Evolutionary conservation across 2,329 filamentous ascomycete species (phyloP), one percentile per base, ranked within the genome.

Genomic region (Fusarium dlaminii): DNA sequence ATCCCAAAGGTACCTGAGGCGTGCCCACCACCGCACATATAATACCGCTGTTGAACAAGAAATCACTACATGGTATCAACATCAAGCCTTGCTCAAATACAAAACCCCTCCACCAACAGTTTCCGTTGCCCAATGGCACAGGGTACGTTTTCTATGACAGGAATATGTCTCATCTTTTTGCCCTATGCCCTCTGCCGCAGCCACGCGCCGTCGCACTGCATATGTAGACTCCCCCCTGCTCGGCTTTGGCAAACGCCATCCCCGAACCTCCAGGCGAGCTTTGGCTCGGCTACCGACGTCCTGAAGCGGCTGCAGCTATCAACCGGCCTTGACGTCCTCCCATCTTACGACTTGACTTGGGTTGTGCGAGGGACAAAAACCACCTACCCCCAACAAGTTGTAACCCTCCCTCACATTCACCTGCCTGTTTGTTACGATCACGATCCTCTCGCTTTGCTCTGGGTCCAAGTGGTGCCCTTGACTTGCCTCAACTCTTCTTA

Each of bases 271-370:
- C 68, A 60, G 56, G 73, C 73, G 75, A 77, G 65, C 49, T 63
- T 73, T 66, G 67, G 73, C 75, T 77, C 75, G 75, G 75, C 70
- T 77, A 77, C 75, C 75, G 75, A 77, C 66, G 59, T 65, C 66
- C 70, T 67, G 63, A 65, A 56, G 60, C 63, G 70, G 65, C 45
- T 51, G 59, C 61, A 67, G 65, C 45, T 67, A 66, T 74, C 63
- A 61, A 62, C 63, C 61, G 42, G 46, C 45, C n/a, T 48, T 36
- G 40, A 49, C 59, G 57, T 57, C 72, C 64, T 59, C 62, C 55
- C 68, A 72, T 73, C 73, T 75, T 73, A 66, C 68, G 64, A 77
- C 64, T 51, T 61, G 54, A 40, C 54, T 61, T 68, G 7, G 51
- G 43, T 40, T 37, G 59, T 58, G 51, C 39, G 30, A 62, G 64